Evolutionary conservation across 164 flowering plant species (phyloP), one percentile per base, ranked within the genome.

Genomic region (Cinnamomum chago): DNA sequence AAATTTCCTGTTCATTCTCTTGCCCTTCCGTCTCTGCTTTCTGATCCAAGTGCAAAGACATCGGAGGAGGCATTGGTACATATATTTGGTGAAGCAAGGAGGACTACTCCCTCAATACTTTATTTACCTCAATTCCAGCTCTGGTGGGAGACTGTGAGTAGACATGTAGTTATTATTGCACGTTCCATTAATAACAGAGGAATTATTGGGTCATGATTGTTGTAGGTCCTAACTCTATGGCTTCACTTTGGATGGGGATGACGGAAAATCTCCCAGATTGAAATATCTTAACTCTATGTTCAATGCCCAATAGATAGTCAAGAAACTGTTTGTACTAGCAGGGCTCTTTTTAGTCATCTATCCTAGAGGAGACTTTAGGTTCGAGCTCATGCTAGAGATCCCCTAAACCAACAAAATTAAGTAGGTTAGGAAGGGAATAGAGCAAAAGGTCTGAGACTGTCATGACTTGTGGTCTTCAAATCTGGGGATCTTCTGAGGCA

Each of bases 121-220:
- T 96, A 94, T 79, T 70, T 96, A 75, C 97, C 99, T 67, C 95
- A 94, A 51, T 92, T 90, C 82, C 82, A 92, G 77, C 90, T 88
- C 81, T 96, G 99, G 99, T 94, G 98, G 99, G 98, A 94, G 23
- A 94, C 86, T 78, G 98, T 96, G 86, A 90, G 99, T 86, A 62
- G 5, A n/a, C 14, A 68, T 68, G 12, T 68, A 20, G 55, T n/a
- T 40, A 20, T n/a, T 40, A 20, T 40, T 30, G 24, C 55, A 50
- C 47, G 5, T 20, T 40, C 60, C n/a, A 55, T 55, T 55, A 55
- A 55, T 55, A 55, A 55, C 60, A 17, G 5, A 55, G 60, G 5
- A 55, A 55, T 55, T 5, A 55, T 55, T 40, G 60, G n/a, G 20
- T 55, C n/a, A 2, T 1, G 6, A 15, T 20, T 55, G 60, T 55